Conservation (phyloP, 2,329 filamentous ascomycete genomes). For the Sporothrix sp. region DNA sequence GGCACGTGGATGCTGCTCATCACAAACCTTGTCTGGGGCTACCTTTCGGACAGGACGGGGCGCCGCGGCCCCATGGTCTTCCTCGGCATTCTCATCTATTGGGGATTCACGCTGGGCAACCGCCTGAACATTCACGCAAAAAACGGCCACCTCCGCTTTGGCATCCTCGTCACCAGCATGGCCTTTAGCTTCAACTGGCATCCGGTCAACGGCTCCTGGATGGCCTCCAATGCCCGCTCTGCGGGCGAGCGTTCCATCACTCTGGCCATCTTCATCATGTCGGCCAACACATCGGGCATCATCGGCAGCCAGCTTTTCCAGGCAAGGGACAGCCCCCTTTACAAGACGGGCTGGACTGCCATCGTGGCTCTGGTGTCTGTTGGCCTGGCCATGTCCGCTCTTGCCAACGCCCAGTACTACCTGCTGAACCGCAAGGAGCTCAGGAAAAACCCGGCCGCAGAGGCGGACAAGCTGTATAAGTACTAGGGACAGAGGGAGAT, state of each 20-base stretch:
- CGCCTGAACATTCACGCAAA: not conserved
- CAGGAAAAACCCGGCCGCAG: not conserved
- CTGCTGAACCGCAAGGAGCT: conserved; percentile 1
- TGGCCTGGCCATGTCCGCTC: not conserved
- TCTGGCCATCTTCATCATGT: conserved; percentile 12
- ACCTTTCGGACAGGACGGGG: conserved; percentile 16
- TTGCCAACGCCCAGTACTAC: conserved; percentile 2
- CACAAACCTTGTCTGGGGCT: conserved; percentile 26
- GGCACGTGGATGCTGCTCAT: conserved; percentile 27
- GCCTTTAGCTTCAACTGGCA: conserved; percentile 6
- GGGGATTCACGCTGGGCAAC: conserved; percentile 5
- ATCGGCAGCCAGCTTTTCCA: conserved; percentile 11
- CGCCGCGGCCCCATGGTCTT: conserved; percentile 22
- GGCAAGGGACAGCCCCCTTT: conserved; percentile 4
- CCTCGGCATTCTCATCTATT: conserved; percentile 21
- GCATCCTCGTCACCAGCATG: not conserved
- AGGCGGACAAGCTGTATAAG: not conserved
- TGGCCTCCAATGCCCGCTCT: conserved; percentile 6
- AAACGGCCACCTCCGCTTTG: conserved; percentile 3
- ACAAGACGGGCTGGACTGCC: conserved; percentile 7
- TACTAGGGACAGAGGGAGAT: not conserved
- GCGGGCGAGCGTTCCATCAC: conserved; percentile 11
- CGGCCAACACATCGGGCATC: conserved; percentile 8
- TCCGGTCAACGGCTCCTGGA: conserved; percentile 10
- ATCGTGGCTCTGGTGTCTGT: not conserved